phyloP scores from a whole-genome alignment of 306 rosid genomes.

The Hippophae tibetana region DNA sequence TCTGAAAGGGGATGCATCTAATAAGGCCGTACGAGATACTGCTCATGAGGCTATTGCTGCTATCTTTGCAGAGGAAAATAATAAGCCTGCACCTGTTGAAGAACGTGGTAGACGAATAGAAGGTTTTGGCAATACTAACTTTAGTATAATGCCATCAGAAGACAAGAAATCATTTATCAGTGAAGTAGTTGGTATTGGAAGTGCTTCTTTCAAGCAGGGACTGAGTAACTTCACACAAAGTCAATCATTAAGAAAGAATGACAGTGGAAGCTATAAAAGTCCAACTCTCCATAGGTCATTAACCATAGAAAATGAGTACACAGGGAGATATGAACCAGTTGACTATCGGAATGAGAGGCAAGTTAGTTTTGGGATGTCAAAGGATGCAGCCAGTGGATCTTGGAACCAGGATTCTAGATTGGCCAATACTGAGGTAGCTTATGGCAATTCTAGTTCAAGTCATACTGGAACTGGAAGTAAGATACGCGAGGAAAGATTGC shows the following conservation, averaged over 20 bases:
- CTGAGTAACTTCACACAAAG: conserved; percentile 68
- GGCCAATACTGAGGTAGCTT: conserved; percentile 34
- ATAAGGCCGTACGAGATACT: conserved; percentile 88
- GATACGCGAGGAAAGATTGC: conserved; percentile 77
- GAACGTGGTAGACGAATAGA: conserved; percentile 78
- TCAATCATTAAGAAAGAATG: conserved; percentile 64
- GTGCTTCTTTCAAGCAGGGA: conserved; percentile 94
- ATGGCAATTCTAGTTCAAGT: conserved; percentile 56
- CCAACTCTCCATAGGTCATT: conserved; percentile 85
- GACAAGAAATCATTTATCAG: conserved; percentile 83
- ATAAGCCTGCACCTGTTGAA: conserved; percentile 64
- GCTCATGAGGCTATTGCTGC: conserved; percentile 82
- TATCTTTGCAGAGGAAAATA: conserved; percentile 61
- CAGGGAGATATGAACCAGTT: conserved; percentile 66
- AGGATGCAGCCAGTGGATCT: conserved; percentile 42
- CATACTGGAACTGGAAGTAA: conserved; percentile 33
- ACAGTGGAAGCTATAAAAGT: conserved; percentile 70
- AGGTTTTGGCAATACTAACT: conserved; percentile 92
- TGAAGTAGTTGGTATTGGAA: conserved; percentile 96
- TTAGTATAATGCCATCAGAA: conserved; percentile 38
- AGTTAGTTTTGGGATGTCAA: conserved; percentile 47
- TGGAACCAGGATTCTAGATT: conserved; percentile 72
- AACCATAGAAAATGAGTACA: conserved; percentile 54
- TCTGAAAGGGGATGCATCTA: conserved; percentile 88
- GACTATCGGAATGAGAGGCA: conserved; percentile 53